Base-by-base conservation (phyloP, 2,329 filamentous ascomycete species). In the Oidium heveae region DNA sequence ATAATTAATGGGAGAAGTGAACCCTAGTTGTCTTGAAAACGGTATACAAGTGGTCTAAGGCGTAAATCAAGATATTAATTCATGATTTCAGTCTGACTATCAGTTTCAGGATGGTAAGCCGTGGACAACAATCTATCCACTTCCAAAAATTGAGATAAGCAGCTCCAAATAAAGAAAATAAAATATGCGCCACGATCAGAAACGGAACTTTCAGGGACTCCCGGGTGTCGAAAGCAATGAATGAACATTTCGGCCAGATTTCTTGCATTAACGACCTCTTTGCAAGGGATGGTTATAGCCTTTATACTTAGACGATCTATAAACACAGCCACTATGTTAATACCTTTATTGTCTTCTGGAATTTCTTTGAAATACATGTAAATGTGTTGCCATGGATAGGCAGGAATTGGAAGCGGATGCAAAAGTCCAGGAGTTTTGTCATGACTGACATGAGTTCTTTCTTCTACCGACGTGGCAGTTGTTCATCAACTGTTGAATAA, bases 31-130 rank as follows among this genome's bases (percentile, higher is more conserved):
- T 53, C 51, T 43, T 53, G 51, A 18, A 24, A 41, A 13, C 43
- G 20, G 34, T 53, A 41, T 5, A 53, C n/a, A 33, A 41, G 43
- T 33, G 16, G 24, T 7, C 55, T 34, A 5, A 62, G 54, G 7
- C 52, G 32, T 24, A 55, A 24, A 44, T 62, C 56, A 13, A 61
- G 20, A 16, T 56, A 58, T 37, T 57, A 51, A 20, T 61, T 60
- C 18, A 58, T 53, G 1, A 56, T 50, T 54, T 61, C 56, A 4
- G 59, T 61, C 20, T 58, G 53, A 15, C 60, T 51, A 44, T 60
- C 56, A 13, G 55, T n/a, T 55, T 49, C 33, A 1, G 41, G 46
- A 43, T 62, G 54, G 47, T 55, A 59, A 2, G 57, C 53, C 1
- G 55, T 58, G 0, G 52, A 55, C 5, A 60, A 37, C 50, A 56